Base-by-base conservation (phyloP, 495 filamentous ascomycete species). In the Pyronema domesticum region DNA sequence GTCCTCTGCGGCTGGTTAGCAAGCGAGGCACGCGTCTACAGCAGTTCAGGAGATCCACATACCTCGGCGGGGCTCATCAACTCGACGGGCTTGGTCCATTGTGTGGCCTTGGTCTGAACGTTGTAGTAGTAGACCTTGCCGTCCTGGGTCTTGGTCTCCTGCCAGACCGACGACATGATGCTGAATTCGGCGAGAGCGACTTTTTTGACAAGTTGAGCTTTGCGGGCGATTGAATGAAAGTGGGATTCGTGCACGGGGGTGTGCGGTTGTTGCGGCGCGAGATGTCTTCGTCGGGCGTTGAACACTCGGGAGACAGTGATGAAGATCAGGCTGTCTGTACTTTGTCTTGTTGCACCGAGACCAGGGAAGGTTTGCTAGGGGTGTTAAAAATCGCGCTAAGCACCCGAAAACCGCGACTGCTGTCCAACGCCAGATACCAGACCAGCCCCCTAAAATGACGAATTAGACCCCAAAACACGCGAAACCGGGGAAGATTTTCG, bases 61-160 rank as follows among this genome's bases (percentile, higher is more conserved):
- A 94, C 89, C 79, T 95, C 89, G 23, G 82, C 80, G 9, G 78
- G 78, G 1, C 77, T 85, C 88, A 94, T 91, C 68, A 95, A 67
- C 40, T 89, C 93, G 58, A 79, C 74, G 15, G 91, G 91, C 69
- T 95, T 95, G 39, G 79, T 80, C 91, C 91, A 98, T 78, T 88
- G 83, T 34, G 89, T 95, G 35, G 73, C 81, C 64, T 91, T 89
- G 4, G 87, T 94, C 57, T 81, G 70, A 3, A 78, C 70, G 68
- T 96, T 94, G 71, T 87, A 94, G 65, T 94, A 98, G 69, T 98
- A 98, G n/a, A 80, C 72, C 49, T 86, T 77, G 40, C 91, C 91
- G 60, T 94, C 89, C 19, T 56, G 54, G 62, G 83, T 85, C 61
- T 81, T 80, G 51, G 86, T 83, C 71, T 91, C 85, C 67, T 83